Evolutionary conservation across 2,329 filamentous ascomycete genomes (phyloP).

Genomic region (Leptographium wingfieldii): DNA sequence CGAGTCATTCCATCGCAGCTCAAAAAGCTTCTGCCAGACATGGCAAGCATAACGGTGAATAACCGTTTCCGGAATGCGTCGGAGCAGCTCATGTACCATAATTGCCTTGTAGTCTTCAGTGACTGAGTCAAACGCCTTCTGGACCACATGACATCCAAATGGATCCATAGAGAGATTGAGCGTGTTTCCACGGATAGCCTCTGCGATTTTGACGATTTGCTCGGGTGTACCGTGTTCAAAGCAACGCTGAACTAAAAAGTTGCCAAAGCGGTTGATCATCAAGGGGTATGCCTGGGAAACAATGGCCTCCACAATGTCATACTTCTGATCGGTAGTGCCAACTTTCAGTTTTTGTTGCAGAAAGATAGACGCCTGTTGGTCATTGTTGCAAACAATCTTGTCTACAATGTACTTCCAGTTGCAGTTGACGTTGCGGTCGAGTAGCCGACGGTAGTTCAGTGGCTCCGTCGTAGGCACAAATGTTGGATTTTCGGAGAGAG

Average conservation of each 20-base stretch:
- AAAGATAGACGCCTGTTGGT: conserved; percentile 98
- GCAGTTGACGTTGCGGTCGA: conserved; percentile 92
- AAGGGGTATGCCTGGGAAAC: conserved; percentile 86
- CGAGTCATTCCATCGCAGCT: conserved; percentile 87
- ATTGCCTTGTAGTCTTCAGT: conserved; percentile 95
- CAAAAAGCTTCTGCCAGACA: conserved; percentile 99
- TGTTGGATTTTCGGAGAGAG: conserved; percentile 49
- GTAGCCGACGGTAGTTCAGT: conserved; percentile 86
- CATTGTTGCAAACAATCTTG: conserved; percentile 98
- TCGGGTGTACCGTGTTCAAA: conserved; percentile 96
- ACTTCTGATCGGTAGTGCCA: conserved; percentile 88
- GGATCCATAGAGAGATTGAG: conserved; percentile 95
- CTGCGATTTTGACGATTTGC: conserved; percentile 88
- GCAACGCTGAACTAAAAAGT: conserved; percentile 96
- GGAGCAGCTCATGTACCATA: conserved; percentile 96
- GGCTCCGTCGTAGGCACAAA: conserved; percentile 83
- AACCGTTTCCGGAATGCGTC: conserved; percentile 91
- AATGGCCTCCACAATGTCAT: conserved; percentile 92
- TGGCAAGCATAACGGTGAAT: conserved; percentile 98
- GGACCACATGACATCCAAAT: conserved; percentile 94
- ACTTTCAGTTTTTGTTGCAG: conserved; percentile 98
- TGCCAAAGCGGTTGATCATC: conserved; percentile 98
- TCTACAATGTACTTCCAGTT: conserved; percentile 99
- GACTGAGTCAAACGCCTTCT: conserved; percentile 97
- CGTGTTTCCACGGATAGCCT: conserved; percentile 87